These are phyloP conservation scores for Corrigiola litoralis DNA, from an alignment of 179 eudicot genomes.

Conservation along the genomic window DNA sequence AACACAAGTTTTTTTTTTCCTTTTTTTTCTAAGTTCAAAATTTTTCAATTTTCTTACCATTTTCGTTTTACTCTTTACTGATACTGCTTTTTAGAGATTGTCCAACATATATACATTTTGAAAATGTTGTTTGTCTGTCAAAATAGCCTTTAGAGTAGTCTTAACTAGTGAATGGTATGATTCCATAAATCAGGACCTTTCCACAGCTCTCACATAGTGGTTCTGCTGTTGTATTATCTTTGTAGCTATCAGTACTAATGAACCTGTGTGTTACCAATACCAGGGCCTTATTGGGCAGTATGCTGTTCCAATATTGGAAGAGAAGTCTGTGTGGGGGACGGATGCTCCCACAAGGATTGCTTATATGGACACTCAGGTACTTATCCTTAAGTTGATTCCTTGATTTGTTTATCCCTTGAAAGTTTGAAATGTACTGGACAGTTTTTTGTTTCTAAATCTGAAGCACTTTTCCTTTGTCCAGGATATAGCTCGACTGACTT, in stretches of 20 bases:
- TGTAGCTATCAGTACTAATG: conserved; percentile 10
- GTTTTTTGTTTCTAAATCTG: conserved; percentile 9
- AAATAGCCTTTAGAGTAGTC: background rate
- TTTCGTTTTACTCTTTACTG: background rate
- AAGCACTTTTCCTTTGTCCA: conserved; percentile 28
- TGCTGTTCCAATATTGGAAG: conserved; percentile 97
- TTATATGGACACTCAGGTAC: conserved; percentile 97
- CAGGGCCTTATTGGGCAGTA: conserved; percentile 98
- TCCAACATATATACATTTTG: too few species aligned
- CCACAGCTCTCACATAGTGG: background rate
- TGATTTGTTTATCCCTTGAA: background rate
- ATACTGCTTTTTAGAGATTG: background rate
- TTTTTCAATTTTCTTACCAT: background rate
- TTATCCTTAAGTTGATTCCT: background rate
- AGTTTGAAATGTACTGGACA: background rate
- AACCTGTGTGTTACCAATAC: background rate
- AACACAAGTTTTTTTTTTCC: background rate
- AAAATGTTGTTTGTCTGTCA: background rate
- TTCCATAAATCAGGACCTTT: background rate
- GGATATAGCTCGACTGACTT: conserved; percentile 97
- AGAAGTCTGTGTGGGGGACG: conserved; percentile 98
- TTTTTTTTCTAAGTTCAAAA: background rate
- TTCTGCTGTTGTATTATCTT: background rate
- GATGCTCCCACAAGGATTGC: conserved; percentile 99
- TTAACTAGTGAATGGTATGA: background rate